phyloP scores from a whole-genome alignment of 2,329 filamentous ascomycete species.

The Pseudogymnoascus sp. region DNA sequence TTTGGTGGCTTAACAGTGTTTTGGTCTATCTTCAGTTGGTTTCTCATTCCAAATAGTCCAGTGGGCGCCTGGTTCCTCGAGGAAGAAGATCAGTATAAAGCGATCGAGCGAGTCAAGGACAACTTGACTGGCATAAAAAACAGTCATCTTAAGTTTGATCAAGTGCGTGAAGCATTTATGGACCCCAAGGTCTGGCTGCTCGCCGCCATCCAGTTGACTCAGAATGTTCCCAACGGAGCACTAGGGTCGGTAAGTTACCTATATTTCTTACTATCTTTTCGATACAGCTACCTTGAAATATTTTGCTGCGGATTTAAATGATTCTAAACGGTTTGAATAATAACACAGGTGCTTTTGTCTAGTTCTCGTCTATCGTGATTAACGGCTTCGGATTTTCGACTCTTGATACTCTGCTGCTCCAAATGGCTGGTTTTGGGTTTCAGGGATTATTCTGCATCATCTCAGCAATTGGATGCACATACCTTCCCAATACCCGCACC shows the following conservation, averaged over 20 bases:
- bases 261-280: not conserved
- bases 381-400: conserved; percentile 29
- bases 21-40: conserved; percentile 30
- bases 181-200: conserved; percentile 21
- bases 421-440: conserved; percentile 17
- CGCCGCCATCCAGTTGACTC: conserved; percentile 17
- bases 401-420: conserved; percentile 26
- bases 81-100: conserved; percentile 8
- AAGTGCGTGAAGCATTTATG: conserved; percentile 18
- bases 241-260: not conserved
- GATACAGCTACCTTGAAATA: not conserved
- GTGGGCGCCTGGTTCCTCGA: conserved; percentile 6
- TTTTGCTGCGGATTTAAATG: not conserved
- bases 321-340: not conserved
- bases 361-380: conserved; percentile 28
- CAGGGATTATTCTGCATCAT: conserved; percentile 15
- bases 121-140: conserved; percentile 18
- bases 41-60: conserved; percentile 29
- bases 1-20: conserved; percentile 33
- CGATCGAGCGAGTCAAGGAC: conserved; percentile 14
- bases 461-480: conserved; percentile 17
- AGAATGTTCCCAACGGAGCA: conserved; percentile 25
- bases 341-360: not conserved
- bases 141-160: conserved; percentile 16
- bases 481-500: conserved; percentile 18